phyloP scores from a whole-genome alignment of 345 rosid genomes.

The Gossypium raimondii region DNA sequence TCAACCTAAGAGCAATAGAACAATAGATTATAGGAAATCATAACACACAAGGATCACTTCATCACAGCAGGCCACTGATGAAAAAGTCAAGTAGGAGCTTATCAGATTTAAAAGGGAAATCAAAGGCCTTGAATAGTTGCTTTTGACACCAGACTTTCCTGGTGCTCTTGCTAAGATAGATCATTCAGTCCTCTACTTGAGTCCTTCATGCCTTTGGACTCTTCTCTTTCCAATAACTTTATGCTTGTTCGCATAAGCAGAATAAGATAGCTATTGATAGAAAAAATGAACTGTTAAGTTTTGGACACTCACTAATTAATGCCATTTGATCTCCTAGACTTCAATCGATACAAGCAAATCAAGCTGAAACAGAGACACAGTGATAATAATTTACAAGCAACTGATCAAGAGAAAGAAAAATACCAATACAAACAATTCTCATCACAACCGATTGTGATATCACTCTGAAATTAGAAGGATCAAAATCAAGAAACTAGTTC shows the following conservation, averaged over 20 bases:
- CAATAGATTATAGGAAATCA: background rate
- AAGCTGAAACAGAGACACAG: background rate
- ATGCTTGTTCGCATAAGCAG: background rate
- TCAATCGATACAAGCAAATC: background rate
- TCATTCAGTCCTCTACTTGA: background rate
- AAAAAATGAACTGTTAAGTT: background rate
- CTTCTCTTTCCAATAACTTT: background rate
- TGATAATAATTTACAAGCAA: slow-evolving; percentile 1
- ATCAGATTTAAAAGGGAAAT: slow-evolving; percentile 1
- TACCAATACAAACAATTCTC: background rate
- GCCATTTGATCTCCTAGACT: slow-evolving; percentile 1
- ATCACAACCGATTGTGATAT: background rate
- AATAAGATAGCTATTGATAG: background rate
- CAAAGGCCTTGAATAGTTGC: background rate
- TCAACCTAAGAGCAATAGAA: background rate
- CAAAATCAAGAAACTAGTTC: background rate
- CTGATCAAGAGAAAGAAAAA: too few species aligned
- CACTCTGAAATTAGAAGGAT: background rate
- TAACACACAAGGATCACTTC: background rate
- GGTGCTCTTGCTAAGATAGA: background rate
- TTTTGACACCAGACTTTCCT: background rate
- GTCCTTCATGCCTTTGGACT: background rate
- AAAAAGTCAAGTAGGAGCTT: background rate
- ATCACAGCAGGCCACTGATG: background rate
- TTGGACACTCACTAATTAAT: background rate